Percentiles rank a stretch among this genome's conserved stretches.
Evolutionary conservation across 192 early-diverging fungal genomes (phyloP).

Genomic region (Coemansia sp.): DNA sequence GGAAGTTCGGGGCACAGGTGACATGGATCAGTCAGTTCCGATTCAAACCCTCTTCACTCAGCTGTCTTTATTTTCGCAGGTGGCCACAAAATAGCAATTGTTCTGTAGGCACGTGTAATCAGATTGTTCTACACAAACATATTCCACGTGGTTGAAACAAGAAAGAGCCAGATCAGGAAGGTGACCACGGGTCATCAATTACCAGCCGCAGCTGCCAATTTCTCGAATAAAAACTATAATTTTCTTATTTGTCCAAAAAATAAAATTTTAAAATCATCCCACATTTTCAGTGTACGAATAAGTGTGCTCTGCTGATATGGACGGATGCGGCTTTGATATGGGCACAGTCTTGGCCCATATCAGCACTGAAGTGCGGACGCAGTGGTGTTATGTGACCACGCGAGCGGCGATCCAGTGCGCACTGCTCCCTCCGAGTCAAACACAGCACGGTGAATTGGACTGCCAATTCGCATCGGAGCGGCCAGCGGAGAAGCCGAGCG

Average conservation of each 20-base stretch:
- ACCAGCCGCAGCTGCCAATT: too few relatives aligned
- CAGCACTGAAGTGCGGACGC: conserved; percentile 37
- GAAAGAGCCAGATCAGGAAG: not conserved
- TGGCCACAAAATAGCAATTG: not conserved
- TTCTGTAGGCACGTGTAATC: not conserved
- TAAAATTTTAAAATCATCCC: too few relatives aligned
- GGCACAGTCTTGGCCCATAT: not conserved
- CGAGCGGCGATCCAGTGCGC: conserved; percentile 44
- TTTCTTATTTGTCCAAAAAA: too few relatives aligned
- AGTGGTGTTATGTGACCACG: conserved; percentile 28
- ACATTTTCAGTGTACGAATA: too few relatives aligned
- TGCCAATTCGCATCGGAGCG: conserved; percentile 34
- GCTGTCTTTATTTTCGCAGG: too few relatives aligned
- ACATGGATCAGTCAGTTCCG: too few relatives aligned
- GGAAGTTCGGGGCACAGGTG: too few relatives aligned
- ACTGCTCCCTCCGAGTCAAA: conserved; percentile 39
- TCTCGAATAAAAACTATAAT: too few relatives aligned
- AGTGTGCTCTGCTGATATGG: too few relatives aligned
- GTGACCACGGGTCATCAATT: not conserved
- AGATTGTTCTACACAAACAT: not conserved
- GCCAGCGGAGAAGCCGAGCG: conserved; percentile 10
- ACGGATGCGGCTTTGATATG: too few relatives aligned
- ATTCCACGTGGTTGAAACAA: not conserved
- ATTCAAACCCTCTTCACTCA: too few relatives aligned
- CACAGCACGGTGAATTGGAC: conserved; percentile 23